A percentile compares a stretch with the other conserved stretches of the same genome.
Conservation (phyloP, 331 rosid species). For the Dryas integrifolia region DNA sequence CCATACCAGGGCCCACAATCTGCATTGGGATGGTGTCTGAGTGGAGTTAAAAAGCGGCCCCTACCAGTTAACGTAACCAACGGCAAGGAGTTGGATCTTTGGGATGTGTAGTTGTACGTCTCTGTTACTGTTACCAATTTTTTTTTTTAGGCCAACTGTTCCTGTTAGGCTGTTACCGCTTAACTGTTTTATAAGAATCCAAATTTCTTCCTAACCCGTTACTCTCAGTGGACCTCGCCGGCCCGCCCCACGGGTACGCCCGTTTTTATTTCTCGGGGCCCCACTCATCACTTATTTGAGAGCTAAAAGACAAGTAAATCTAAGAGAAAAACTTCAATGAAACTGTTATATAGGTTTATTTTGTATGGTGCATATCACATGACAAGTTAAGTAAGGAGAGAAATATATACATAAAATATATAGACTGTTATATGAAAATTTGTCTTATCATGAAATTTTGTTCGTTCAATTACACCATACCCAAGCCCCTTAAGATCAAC, state of each 20-base stretch:
- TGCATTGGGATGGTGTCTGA: not conserved
- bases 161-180: not conserved
- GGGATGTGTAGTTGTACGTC: slow-evolving; percentile 13
- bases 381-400: no score
- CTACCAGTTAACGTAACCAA: not conserved
- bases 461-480: no score
- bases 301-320: not conserved
- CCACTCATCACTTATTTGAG: not conserved
- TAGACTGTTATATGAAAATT: not conserved
- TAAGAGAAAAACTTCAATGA: no score
- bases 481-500: no score
- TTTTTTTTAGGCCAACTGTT: no score
- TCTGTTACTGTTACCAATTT: not conserved
- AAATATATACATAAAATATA: no score
- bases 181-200: not conserved
- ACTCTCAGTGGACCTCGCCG: slow-evolving; percentile 3
- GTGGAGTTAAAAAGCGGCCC: not conserved
- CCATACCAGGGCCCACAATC: not conserved
- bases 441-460: not conserved
- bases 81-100: not conserved
- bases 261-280: not conserved
- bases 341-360: no score
- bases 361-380: no score
- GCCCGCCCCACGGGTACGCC: not conserved
- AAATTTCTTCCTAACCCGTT: not conserved